Evolutionary conservation across 2,329 filamentous ascomycete genomes (phyloP).

Genomic region (Aureobasidium sp.): DNA sequence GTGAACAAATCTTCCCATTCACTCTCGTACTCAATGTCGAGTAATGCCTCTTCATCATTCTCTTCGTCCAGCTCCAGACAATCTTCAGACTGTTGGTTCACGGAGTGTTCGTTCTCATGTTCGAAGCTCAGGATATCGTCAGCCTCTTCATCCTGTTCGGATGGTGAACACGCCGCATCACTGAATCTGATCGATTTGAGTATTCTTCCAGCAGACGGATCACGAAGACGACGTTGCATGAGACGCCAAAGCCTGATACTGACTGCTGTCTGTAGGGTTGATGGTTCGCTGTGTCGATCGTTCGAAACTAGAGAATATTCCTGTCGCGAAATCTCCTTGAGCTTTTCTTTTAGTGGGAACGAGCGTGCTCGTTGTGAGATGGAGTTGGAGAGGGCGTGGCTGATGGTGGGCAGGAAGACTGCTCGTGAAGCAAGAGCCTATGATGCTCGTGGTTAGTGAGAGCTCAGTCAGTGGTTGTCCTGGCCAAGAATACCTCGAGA

Average conservation of each 20-base stretch:
- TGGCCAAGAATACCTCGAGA: constrained; percentile 23
- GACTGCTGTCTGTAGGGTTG: constrained; percentile 10
- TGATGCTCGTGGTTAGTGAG: not conserved
- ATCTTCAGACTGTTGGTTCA: not conserved
- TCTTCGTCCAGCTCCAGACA: not conserved
- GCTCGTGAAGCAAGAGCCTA: constrained; percentile 30
- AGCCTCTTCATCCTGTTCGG: not conserved
- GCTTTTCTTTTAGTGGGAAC: not conserved
- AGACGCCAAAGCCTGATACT: constrained; percentile 16
- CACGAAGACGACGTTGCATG: constrained; percentile 13
- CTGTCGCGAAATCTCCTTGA: constrained; percentile 9
- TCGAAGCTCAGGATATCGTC: not conserved
- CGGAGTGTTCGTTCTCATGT: not conserved
- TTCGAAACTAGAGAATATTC: not conserved
- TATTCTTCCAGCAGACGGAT: not conserved
- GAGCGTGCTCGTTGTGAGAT: constrained; percentile 13
- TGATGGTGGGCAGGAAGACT: constrained; percentile 33
- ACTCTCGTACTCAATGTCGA: not conserved
- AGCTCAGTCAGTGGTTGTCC: constrained; percentile 14
- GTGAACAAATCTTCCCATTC: constrained; percentile 3
- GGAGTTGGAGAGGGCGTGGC: constrained; percentile 26
- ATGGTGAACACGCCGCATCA: not conserved
- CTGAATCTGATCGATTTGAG: not conserved
- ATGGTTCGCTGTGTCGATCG: not conserved
- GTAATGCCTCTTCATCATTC: not conserved